These are phyloP conservation scores for Bonia amplexicaulis DNA, from an alignment of 176 grass and related monocot species.

Conservation along the genomic window DNA sequence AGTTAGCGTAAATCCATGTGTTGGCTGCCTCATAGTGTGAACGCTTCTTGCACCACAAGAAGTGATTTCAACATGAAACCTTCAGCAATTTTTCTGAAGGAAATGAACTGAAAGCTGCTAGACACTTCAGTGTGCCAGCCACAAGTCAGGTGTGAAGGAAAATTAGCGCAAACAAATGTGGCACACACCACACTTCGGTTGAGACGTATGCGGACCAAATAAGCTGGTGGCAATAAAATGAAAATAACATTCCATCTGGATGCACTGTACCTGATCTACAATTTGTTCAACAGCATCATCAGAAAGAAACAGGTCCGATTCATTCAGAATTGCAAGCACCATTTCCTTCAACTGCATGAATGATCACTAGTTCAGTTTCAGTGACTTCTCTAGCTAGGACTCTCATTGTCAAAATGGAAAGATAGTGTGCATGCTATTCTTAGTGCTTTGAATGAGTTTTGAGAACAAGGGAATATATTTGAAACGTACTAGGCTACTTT, in stretches of 20 bases:
- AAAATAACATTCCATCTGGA: constrained; percentile 7
- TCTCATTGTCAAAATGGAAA: not conserved
- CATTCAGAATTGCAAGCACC: constrained; percentile 80
- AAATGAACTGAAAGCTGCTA: constrained; percentile 5
- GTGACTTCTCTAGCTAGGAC: not conserved
- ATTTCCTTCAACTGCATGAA: constrained; percentile 74
- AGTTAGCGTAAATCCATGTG: constrained; percentile 7
- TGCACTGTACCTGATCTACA: constrained; percentile 59
- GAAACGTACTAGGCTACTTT: not conserved
- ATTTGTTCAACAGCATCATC: constrained; percentile 77
- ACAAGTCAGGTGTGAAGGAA: not conserved
- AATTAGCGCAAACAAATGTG: not conserved
- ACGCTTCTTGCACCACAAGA: not conserved
- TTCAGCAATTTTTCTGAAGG: not conserved
- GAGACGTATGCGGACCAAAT: not conserved
- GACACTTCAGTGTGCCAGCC: not conserved
- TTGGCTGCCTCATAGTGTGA: not conserved
- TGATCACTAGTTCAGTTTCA: not conserved
- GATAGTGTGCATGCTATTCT: not conserved
- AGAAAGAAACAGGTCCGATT: constrained; percentile 69
- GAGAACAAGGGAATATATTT: not conserved
- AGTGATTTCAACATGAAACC: not conserved
- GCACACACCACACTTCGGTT: not conserved
- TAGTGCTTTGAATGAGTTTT: not conserved
- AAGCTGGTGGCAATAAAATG: not conserved